These are phyloP conservation scores for Rhytidhysteron rufulum DNA, from an alignment of 2,329 filamentous ascomycete genomes.

Conservation along the genomic window DNA sequence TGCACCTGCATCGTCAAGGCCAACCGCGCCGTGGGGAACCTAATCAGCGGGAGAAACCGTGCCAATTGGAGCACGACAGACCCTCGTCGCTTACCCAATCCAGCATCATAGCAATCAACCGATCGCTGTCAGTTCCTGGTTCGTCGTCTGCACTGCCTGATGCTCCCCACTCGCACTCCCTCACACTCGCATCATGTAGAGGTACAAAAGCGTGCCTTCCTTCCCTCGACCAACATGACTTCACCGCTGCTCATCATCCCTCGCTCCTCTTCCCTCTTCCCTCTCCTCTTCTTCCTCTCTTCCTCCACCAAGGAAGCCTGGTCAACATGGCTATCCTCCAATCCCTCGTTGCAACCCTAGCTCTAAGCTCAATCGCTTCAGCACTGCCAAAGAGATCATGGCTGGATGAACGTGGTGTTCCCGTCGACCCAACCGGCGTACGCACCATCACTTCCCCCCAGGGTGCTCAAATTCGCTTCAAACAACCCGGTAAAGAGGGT, in stretches of 20 bases:
- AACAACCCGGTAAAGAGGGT: slow-evolving; percentile 37
- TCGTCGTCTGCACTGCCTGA: background rate
- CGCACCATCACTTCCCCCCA: slow-evolving; percentile 30
- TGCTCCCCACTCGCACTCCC: too few relatives aligned
- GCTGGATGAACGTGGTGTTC: background rate
- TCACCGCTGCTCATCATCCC: too few relatives aligned
- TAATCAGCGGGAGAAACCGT: too few relatives aligned
- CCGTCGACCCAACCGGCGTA: slow-evolving; percentile 7
- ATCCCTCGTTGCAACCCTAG: background rate
- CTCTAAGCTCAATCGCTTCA: background rate
- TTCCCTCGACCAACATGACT: too few relatives aligned
- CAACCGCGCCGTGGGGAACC: too few relatives aligned
- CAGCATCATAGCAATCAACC: background rate
- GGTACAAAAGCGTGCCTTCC: too few relatives aligned
- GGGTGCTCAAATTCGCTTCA: slow-evolving; percentile 31
- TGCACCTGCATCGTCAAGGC: too few relatives aligned
- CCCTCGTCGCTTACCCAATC: background rate
- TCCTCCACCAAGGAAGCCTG: too few relatives aligned
- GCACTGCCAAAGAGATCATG: background rate
- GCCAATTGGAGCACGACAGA: too few relatives aligned
- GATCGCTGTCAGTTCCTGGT: background rate
- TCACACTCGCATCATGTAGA: too few relatives aligned
- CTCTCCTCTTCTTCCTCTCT: too few relatives aligned
- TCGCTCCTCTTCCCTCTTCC: too few relatives aligned
- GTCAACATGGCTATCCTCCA: background rate